Base-by-base conservation (phyloP, 176 grass and related monocot species). In the Echinochloa phyllopogon region DNA sequence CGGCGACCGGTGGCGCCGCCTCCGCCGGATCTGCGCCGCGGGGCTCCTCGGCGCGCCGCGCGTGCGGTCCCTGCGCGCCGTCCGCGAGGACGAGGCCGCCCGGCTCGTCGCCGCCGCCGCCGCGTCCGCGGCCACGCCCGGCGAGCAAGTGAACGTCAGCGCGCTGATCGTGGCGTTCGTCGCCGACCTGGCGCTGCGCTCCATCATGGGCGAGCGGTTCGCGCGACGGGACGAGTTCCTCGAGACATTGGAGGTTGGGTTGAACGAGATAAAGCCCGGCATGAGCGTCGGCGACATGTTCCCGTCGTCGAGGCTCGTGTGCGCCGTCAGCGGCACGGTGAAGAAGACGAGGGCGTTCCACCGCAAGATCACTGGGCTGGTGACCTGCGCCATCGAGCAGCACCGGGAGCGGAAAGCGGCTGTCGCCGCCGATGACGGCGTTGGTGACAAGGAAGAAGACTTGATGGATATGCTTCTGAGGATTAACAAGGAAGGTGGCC, bases 51-150 rank as follows among this genome's bases (percentile, higher is more conserved):
- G 82, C 68, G 21, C 87, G 5, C 55, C 47, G 11, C 82, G 76
- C 5, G 82, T 85, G 6, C 69, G 33, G 14, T 89, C 68, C 14
- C 82, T 74, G 77, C 64, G 77, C 15, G 36, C 24, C 5, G 44
- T 89, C 25, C 67, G 87, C 1, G 87, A 89, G 68, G 75, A 85
- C 43, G 88, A 89, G 80, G 56, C 27, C 4, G 24, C 38, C 7
- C 65, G 49, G 41, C 83, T 86, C 47, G 79, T 82, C 23, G 13
- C 7, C 4, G 25, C 24, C 17, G 1, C 69, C 44, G 23, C 15
- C 3, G 60, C 60, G 6, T 4, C 55, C 23, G 62, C 59, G 13
- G 1, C 72, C 20, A 33, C 38, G 27, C 27, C n/a, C 16, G 67
- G 44, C 4, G 25, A 82, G 60, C n/a, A 0, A 16, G 76, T 83